Base-by-base conservation (phyloP, 768 basidiomycete species). In the Boletus rex-veris region DNA sequence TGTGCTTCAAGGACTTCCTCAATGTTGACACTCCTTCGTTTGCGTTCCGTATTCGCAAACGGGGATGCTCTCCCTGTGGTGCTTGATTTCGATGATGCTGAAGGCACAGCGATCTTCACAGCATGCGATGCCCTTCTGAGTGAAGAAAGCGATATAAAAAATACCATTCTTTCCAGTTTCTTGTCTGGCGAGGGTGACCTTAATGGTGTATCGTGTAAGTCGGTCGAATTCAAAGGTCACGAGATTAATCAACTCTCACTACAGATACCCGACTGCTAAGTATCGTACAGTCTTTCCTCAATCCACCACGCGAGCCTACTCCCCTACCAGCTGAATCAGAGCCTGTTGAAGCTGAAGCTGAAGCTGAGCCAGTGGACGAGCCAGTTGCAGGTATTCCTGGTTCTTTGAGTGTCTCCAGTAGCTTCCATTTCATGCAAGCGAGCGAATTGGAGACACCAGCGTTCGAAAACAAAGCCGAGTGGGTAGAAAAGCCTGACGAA, bases 361-460 rank as follows among this genome's bases (percentile, higher is more conserved):
- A 76, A 36, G 53, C 61, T 26, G 59, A 67, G 14, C 58, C 58
- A 3, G 52, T 53, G 19, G 57, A 57, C 33, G 69, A 70, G 41
- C 58, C 67, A 30, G 74, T 79, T 36, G 70, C 74, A 45, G 78
- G 73, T 51, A 69, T 81, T 41, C 74, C 80, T 14, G 67, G 66
- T 26, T 41, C 61, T 57, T 45, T 63, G 70, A 61, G 68, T 70
- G 59, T 65, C 71, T 74, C 83, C 0, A 77, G 77, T 51, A 80
- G 83, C 70, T 86, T 90, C 77, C 82, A 80, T 63, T 92, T 92
- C 69, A 86, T 92, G 74, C 85, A 90, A 69, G 86, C 80, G 53
- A 90, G 89, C 67, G 90, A 92, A 62, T 75, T 91, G 35, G 89
- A 88, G 56, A 66, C 76, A 0, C 44, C 77, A 19, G 62, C 75